Base-by-base conservation (phyloP, 768 basidiomycete species). In the Phaeotremella fagi region DNA sequence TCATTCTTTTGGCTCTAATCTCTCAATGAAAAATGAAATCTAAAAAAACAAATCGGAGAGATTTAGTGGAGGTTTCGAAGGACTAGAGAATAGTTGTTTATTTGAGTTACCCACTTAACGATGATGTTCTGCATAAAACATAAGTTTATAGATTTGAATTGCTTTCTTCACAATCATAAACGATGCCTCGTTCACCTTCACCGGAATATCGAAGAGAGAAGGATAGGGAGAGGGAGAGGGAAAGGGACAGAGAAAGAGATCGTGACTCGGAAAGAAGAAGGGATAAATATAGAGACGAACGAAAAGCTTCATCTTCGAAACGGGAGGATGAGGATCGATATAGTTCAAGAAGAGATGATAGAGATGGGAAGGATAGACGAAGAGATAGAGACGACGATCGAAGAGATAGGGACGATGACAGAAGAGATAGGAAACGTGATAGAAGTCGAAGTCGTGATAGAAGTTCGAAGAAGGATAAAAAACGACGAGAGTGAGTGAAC, bases 401-500 rank as follows among this genome's bases (percentile, higher is more conserved):
- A 22, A 48, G 38, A 59, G 45, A 77, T 79, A 37, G 79, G n/a
- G 80, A 63, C 48, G 52, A 55, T 28, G 63, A 62, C 14, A 80
- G 79, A 77, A 81, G 68, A 49, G 64, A 71, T 5, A 72, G 73
- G 27, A 59, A 63, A 50, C 79, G 59, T 15, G 58, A 66, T 22
- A 72, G 65, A 58, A 76, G 76, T 27, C 60, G 63, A 25, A 77
- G 77, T 57, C 55, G 70, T 47, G 77, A 78, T 16, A 58, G 63
- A 41, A 61, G 52, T 25, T 57, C 67, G 47, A 69, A 61, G 58
- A 74, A 74, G 46, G 74, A 76, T 38, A 68, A 76, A 63, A 77
- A 74, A 57, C 72, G 76, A 50, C 82, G 80, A 69, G 82, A 80
- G 81, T 82, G 58, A 59, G 79, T 69, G 3, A 27, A 15, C 28